Evolutionary conservation across 495 filamentous ascomycete genomes (phyloP), one percentile per base, ranked within the genome.

Genomic region (Lepidopterella palustris): DNA sequence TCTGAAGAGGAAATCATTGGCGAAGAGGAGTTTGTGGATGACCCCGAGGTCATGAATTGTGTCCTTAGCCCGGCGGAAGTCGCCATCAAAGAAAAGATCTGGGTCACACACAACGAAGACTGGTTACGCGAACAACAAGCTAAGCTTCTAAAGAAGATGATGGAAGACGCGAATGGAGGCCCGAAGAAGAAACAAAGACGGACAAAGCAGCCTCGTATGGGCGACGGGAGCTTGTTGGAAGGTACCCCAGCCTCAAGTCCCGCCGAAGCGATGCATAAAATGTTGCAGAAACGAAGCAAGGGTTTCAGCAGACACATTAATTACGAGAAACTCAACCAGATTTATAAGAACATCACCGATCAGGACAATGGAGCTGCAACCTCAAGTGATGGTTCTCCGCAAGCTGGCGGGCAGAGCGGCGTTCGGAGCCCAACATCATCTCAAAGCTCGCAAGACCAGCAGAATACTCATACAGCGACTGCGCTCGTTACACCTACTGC

Each of bases 61-160:
- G 70, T 87, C 40, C 80, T 97, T n/a, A 76, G 77, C 0, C 78
- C 82, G 5, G 76, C 76, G 2, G 92, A 97, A 72, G 77, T 83
- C 1, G 78, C 79, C 4, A 78, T 91, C 62, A 96, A 96, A 68
- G 90, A 95, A 70, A 78, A 79, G 45, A 88, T 97, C 54, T 98
- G 93, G 93, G 81, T 90, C n/a, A 87, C 91, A 59, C 83, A 89
- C 63, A 97, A 97, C 72, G 87, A 89, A 66, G 88, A 92, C 54
- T 98, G 88, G 74, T 78, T 98, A 35, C 87, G 92, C 4, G 79
- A 82, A 23, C 82, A 91, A 70, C 89, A 96, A 70, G 82, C 84
- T 49, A 92, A 90, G 71, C 77, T 80, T 3, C 81, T 90, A 32
- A 80, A 85, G 29, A 77, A 82, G 55, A 82, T 85, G 55, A 72